phyloP scores from a whole-genome alignment of 2,329 filamentous ascomycete species.

The Epichloe baconii region DNA sequence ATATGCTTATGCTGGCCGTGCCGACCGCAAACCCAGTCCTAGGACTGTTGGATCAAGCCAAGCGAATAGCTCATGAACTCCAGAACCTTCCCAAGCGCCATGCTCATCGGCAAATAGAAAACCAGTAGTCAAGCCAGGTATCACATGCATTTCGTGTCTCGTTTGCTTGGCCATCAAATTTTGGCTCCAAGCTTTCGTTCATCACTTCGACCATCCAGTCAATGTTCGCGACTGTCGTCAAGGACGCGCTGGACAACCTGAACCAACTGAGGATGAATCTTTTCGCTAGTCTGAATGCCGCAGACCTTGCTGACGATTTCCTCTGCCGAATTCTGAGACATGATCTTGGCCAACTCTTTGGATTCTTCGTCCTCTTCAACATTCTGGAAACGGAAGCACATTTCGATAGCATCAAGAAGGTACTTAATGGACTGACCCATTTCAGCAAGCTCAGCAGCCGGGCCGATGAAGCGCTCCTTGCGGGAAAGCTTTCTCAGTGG shows the following conservation, averaged over 20 bases:
- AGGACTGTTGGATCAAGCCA: not conserved
- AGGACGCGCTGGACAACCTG: constrained; percentile 77
- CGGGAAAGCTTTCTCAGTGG: constrained; percentile 87
- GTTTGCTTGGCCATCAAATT: constrained; percentile 4
- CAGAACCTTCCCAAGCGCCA: constrained; percentile 11
- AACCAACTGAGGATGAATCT: constrained; percentile 63
- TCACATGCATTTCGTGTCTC: constrained; percentile 7
- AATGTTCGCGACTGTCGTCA: constrained; percentile 37
- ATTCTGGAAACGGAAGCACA: constrained; percentile 91
- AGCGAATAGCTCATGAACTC: constrained; percentile 4
- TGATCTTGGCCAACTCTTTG: constrained; percentile 69
- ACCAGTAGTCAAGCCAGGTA: not conserved
- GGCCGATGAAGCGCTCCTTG: constrained; percentile 92
- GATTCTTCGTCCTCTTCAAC: constrained; percentile 88
- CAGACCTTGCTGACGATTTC: constrained; percentile 71
- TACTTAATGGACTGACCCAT: constrained; percentile 57
- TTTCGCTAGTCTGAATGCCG: constrained; percentile 63
- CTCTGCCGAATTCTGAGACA: constrained; percentile 59
- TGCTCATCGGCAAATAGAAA: constrained; percentile 8
- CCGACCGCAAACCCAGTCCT: not conserved
- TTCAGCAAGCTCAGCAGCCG: constrained; percentile 80
- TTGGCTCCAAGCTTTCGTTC: not conserved
- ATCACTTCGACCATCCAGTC: constrained; percentile 14
- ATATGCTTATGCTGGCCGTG: not conserved
- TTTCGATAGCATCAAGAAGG: constrained; percentile 74